Conservation (phyloP, 1,284 basidiomycete species). For the Heterobasidion parviporum region DNA sequence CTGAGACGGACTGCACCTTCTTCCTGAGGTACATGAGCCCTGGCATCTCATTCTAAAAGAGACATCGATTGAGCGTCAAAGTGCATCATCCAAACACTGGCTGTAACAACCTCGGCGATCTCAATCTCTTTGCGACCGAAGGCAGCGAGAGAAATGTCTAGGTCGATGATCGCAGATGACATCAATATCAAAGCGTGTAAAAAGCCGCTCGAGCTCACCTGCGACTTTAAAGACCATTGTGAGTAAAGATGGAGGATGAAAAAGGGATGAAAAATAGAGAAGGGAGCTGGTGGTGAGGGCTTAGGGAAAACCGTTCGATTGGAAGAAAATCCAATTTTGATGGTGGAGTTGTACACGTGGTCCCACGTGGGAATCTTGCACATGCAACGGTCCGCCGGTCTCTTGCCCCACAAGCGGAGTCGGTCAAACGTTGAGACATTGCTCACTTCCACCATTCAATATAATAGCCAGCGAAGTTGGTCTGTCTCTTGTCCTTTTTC, state of each 20-base stretch:
- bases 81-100: neutral
- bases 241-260: conserved; percentile 2
- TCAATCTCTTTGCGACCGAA: conserved; percentile 98
- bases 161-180: conserved; percentile 11
- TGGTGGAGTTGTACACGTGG: neutral
- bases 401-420: too few relatives aligned
- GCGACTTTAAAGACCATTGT: conserved; percentile 82
- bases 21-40: conserved; percentile 88
- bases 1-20: conserved; percentile 44
- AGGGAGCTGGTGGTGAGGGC: conserved; percentile 16
- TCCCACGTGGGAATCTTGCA: neutral
- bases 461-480: too few relatives aligned
- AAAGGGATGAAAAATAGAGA: conserved; percentile 21
- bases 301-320: conserved; percentile 3
- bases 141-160: conserved; percentile 92
- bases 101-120: conserved; percentile 75
- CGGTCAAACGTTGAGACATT: too few relatives aligned
- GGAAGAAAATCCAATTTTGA: neutral
- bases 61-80: neutral
- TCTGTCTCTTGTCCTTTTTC: too few relatives aligned
- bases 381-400: too few relatives aligned
- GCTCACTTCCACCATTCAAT: too few relatives aligned
- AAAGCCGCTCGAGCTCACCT: conserved; percentile 35
- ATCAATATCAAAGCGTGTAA: neutral
- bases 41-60: conserved; percentile 77